Base-by-base conservation (phyloP, 2,329 filamentous ascomycete genomes). In the Pezicula rhizophila region DNA sequence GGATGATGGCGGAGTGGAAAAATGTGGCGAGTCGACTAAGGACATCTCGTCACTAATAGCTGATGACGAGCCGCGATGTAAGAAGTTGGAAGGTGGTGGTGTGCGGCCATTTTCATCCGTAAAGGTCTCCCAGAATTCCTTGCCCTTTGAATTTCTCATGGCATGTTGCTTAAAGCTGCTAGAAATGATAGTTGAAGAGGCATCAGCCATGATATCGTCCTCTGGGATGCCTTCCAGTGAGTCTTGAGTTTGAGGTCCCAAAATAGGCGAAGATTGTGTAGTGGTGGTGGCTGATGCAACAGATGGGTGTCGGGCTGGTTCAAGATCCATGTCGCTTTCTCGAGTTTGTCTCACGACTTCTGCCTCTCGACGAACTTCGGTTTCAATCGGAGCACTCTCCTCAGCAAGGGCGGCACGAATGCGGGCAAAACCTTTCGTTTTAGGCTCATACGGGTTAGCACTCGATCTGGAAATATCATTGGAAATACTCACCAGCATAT, bases 291-390 rank as follows among this genome's bases (percentile, higher is more conserved):
- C 72, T 72, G 50, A 76, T 61, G 28, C 28, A 31, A 46, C 74
- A 67, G 42, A 75, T 64, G 10, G 68, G 66, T 56, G 71, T 61
- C 65, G 57, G 33, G 63, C 63, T 25, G 66, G 71, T 49, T 80
- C 78, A 12, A 82, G 69, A 43, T 82, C 80, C 54, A 84, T 78
- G 60, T 96, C 91, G 59, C 85, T 92, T 66, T 97, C 93, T 38
- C 90, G 86, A 25, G 97, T 91, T 68, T 96, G 93, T 45, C 89
- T 87, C 54, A 99, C 89, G 5, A 97, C 93, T 68, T 97, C 92
- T 34, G 92, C 90, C 72, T 99, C 93, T 35, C 90, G 85, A 46
- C 87, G 84, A 49, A 89, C 83, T 66, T 99, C 93, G 38, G 86
- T 85, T 60, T 99, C 93, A 8, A 95, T 75, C 0, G 93, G 93